phyloP scores from a whole-genome alignment of 768 basidiomycete species.

The Termitomyces heimii region DNA sequence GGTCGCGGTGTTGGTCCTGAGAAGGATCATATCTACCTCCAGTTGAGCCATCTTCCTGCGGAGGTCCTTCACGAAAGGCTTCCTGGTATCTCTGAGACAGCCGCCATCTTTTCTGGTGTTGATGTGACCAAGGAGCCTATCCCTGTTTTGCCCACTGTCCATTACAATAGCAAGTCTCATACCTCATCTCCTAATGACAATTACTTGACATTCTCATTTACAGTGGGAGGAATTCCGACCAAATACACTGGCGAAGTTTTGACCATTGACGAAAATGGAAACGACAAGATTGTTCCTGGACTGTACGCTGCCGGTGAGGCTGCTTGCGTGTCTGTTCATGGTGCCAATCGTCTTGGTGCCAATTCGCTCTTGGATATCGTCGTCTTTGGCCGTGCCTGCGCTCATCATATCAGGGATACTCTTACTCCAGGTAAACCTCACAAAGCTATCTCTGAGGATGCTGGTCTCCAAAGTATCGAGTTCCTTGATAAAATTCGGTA shows the following conservation, averaged over 20 bases:
- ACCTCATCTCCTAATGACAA: neutral
- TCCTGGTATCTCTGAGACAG: conserved; percentile 99
- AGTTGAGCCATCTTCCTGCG: conserved; percentile 94
- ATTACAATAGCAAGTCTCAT: conserved; percentile 85
- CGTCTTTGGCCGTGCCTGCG: conserved; percentile 98
- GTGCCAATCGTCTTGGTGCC: conserved; percentile 98
- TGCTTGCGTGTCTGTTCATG: conserved; percentile 97
- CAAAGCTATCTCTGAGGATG: conserved; percentile 79
- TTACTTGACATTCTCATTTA: neutral
- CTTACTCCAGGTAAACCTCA: conserved; percentile 88
- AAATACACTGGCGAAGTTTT: conserved; percentile 97
- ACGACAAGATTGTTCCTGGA: conserved; percentile 92
- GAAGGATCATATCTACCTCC: conserved; percentile 95
- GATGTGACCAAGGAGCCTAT: conserved; percentile 99
- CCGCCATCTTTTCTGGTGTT: conserved; percentile 97
- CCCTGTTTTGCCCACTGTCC: conserved; percentile 95
- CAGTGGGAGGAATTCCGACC: conserved; percentile 99
- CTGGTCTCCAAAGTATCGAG: conserved; percentile 79
- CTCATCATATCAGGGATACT: conserved; percentile 93
- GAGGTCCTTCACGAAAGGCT: conserved; percentile 95
- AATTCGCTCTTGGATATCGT: conserved; percentile 99
- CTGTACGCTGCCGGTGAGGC: conserved; percentile 99
- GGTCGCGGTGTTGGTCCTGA: conserved; percentile 98
- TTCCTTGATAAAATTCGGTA: conserved; percentile 84
- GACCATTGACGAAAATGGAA: conserved; percentile 81